Conservation (phyloP, 352 stramenopile species). For the Pythium phragmitis region DNA sequence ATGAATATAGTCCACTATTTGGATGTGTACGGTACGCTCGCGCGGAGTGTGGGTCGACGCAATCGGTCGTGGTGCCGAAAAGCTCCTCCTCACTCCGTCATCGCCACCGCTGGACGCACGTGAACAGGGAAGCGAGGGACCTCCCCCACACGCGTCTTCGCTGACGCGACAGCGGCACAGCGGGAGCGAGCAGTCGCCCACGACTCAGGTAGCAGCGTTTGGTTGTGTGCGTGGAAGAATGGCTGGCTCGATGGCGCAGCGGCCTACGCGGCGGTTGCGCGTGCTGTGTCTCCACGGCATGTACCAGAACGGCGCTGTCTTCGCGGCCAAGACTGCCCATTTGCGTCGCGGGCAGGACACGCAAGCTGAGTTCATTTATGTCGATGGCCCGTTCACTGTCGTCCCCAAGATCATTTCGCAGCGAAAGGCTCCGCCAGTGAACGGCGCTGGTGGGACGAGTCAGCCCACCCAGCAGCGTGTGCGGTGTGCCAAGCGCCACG, state of each 20-base stretch:
- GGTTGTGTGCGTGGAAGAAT: not conserved
- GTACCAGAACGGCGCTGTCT: slow-evolving; percentile 78
- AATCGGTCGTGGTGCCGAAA: not conserved
- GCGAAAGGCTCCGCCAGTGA: slow-evolving; percentile 25
- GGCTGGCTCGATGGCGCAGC: not conserved
- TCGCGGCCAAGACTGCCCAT: slow-evolving; percentile 67
- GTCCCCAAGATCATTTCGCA: slow-evolving; percentile 67
- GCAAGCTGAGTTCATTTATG: slow-evolving; percentile 63
- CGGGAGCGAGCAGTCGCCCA: not conserved
- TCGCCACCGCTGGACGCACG: not conserved
- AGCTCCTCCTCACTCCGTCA: not conserved
- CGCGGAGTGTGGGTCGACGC: not conserved
- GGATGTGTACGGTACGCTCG: not conserved
- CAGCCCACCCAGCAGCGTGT: slow-evolving; percentile 25
- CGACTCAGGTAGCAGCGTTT: not conserved
- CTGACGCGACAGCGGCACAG: not conserved
- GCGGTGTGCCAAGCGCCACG: slow-evolving; percentile 51
- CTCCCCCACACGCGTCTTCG: too few relatives aligned
- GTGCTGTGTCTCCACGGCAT: slow-evolving; percentile 85
- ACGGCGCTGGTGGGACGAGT: not conserved
- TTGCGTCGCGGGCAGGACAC: slow-evolving; percentile 36
- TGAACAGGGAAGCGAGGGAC: not conserved
- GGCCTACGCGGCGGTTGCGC: slow-evolving; percentile 43
- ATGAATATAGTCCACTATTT: slow-evolving; percentile 1
- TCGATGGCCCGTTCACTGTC: slow-evolving; percentile 73